phyloP scores from a whole-genome alignment of 768 basidiomycete species.

The Strobilomyces confusus region DNA sequence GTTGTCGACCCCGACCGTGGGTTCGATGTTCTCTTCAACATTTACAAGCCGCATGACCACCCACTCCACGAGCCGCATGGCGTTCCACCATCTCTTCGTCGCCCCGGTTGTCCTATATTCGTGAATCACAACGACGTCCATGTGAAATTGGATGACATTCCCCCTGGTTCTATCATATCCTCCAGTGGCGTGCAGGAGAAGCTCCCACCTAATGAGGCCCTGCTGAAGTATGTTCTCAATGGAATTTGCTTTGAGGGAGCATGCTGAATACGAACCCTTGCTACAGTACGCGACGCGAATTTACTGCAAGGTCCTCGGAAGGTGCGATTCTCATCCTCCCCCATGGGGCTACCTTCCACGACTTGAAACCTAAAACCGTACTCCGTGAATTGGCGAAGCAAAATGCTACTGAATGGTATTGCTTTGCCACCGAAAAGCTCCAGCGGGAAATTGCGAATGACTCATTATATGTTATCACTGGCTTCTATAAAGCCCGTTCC shows the following conservation, averaged over 20 bases:
- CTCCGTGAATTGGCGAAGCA: conserved; percentile 14
- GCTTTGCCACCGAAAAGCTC: background rate
- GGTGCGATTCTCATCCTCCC: conserved; percentile 31
- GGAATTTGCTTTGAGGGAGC: background rate
- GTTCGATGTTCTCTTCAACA: background rate
- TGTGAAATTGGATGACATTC: background rate
- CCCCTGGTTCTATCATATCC: background rate
- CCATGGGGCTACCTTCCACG: conserved; percentile 20
- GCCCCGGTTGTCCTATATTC: background rate
- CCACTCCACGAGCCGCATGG: background rate
- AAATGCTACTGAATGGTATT: conserved; percentile 24
- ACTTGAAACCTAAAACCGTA: conserved; percentile 5
- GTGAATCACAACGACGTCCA: background rate
- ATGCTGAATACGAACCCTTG: background rate
- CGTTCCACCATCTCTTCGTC: background rate
- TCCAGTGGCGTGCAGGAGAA: background rate
- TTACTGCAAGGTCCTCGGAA: conserved; percentile 4
- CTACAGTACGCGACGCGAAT: background rate
- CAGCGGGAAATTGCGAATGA: background rate
- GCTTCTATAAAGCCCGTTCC: background rate
- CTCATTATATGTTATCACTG: background rate
- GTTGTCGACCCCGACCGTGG: background rate
- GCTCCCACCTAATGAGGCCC: background rate
- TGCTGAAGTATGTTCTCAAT: background rate
- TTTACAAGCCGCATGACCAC: background rate